phyloP scores from a whole-genome alignment of 108 stramenopile genomes.

The Skeletonema costatum region DNA sequence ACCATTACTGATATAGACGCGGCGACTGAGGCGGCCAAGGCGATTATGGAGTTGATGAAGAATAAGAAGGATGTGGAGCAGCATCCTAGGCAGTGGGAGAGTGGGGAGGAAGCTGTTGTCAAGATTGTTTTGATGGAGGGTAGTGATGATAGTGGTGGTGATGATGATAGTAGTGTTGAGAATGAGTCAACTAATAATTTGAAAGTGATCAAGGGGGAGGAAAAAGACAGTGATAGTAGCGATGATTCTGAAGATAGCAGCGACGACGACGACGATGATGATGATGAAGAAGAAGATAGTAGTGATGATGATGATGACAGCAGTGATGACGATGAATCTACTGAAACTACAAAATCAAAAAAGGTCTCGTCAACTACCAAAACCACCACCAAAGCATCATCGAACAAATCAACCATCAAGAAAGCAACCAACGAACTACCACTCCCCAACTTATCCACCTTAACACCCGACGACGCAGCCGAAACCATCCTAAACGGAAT shows the following conservation, averaged over 20 bases:
- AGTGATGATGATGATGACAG: not conserved
- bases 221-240: constrained; percentile 9
- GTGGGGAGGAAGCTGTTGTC: not conserved
- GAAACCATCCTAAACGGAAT: constrained; percentile 22
- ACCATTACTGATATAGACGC: not conserved
- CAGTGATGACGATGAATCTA: no score
- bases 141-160: not conserved
- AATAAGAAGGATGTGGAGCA: not conserved
- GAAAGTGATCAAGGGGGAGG: no score
- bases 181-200: not conserved
- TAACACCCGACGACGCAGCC: constrained; percentile 28
- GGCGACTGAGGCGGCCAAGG: not conserved
- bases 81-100: not conserved
- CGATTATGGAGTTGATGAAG: not conserved
- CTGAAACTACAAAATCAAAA: no score
- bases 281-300: not conserved
- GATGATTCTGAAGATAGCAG: constrained; percentile 24
- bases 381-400: not conserved
- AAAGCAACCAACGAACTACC: constrained; percentile 21
- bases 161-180: not conserved
- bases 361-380: not conserved
- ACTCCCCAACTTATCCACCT: constrained; percentile 35
- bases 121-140: not conserved
- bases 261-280: not conserved
- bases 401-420: not conserved